Evolutionary conservation across 78 protist genomes (phyloP).

Genomic region (Dictyostelium purpureum): DNA sequence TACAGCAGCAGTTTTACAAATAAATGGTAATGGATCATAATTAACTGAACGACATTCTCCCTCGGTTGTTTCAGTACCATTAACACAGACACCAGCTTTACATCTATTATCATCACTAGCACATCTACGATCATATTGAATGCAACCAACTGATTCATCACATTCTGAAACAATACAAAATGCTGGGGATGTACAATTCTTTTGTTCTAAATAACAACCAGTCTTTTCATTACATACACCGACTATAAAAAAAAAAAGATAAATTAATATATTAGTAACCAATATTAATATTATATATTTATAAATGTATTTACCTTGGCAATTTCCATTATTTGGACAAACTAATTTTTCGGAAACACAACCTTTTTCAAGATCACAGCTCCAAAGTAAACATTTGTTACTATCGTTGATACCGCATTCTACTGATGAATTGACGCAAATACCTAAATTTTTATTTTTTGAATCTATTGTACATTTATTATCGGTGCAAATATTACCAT

Average conservation of each 20-base stretch:
- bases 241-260: no score
- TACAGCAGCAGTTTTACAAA: slow-evolving; percentile 11
- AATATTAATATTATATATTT: no score
- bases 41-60: background rate
- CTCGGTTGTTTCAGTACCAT: background rate
- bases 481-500: slow-evolving; percentile 17
- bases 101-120: slow-evolving; percentile 1
- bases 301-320: no score
- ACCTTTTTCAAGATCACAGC: slow-evolving; percentile 10
- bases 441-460: background rate
- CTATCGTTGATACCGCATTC: background rate
- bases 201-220: background rate
- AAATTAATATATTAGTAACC: no score
- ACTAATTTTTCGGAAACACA: background rate
- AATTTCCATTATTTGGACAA: slow-evolving; percentile 7
- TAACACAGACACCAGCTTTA: background rate
- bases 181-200: slow-evolving; percentile 7
- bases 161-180: slow-evolving; percentile 5
- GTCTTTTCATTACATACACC: slow-evolving; percentile 1
- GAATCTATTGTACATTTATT: background rate
- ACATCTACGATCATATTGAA: background rate
- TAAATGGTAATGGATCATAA: slow-evolving; percentile 15
- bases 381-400: slow-evolving; percentile 1
- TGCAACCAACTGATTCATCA: slow-evolving; percentile 36
- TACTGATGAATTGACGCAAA: background rate